Base-by-base conservation (phyloP, 257 asterid species). In the Capsicum baccatum region DNA sequence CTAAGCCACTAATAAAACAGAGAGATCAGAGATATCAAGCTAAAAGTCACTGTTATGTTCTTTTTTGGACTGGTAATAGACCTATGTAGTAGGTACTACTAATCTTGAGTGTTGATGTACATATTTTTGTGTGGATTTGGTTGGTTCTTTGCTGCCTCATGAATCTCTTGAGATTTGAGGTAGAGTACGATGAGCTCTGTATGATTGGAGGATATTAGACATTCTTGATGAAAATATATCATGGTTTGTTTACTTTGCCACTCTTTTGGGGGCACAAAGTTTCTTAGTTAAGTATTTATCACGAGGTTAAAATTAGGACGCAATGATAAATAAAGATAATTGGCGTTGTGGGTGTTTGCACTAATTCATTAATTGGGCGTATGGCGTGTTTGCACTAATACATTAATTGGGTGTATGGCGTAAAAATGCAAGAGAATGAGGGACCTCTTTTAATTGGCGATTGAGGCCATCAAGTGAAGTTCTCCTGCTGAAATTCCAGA, bases 1-100 rank as follows among this genome's bases (percentile, higher is more conserved):
- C 60, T 91, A 85, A 88, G 47, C 47, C 62, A 74, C 0, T 50
- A 21, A 74, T 48, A 50, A 50, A 6, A 74, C 62, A 12, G 14
- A 74, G 60, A 52, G 47, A 62, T 62, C 13, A n/a, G 13, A 6
- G 5, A 10, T 1, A 73, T 47, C 42, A 73, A 50, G 47, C 42
- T 52, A 50, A 52, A 52, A 21, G 60, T 50, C 60, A 3, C 42
- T 74, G 0, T 12, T 52, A 7, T 76, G 21, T 76, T 50, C 62
- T 33, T 21, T 50, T 12, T 50, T 52, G 14, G 2, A 21, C 21
- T 21, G 47, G 14, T 76, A 68, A 74, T 52, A 74, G 4, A 21
- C 8, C n/a, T 70, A 74, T 21, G 62, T 76, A 76, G 62, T 76
- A 21, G 13, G 19, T 76, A 76, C 13, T 21, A 21, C 62, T 76